Evolutionary conservation across 1,284 basidiomycete species (phyloP).

Genomic region (Fomitopsis schrenkii): DNA sequence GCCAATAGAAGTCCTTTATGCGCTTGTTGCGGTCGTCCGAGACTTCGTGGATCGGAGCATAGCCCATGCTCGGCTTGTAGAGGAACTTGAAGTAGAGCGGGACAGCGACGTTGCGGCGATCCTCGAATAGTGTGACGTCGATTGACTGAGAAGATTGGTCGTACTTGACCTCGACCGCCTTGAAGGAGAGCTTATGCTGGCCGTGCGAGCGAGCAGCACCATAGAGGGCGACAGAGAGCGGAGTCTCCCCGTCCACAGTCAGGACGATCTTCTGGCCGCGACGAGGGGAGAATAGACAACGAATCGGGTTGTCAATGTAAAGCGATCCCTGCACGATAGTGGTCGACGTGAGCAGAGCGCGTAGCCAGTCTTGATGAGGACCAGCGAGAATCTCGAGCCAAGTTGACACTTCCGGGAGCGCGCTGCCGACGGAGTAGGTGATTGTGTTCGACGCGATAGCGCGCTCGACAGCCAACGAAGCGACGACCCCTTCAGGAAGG

Average conservation of each 20-base stretch:
- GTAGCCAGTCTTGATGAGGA: conserved; percentile 78
- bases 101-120: conserved; percentile 72
- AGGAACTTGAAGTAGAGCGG: conserved; percentile 82
- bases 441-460: conserved; percentile 42
- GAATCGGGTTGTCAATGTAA: conserved; percentile 89
- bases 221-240: conserved; percentile 59
- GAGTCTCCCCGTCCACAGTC: conserved; percentile 39
- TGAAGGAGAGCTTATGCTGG: conserved; percentile 71
- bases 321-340: conserved; percentile 83
- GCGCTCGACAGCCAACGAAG: conserved; percentile 43
- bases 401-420: conserved; percentile 55
- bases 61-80: conserved; percentile 89
- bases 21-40: conserved; percentile 81
- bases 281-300: conserved; percentile 84
- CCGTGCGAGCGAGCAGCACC: conserved; percentile 84
- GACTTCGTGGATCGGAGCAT: conserved; percentile 92
- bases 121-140: conserved; percentile 80
- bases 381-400: conserved; percentile 92
- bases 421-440: conserved; percentile 53
- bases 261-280: conserved; percentile 75
- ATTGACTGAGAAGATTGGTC: conserved; percentile 55
- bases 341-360: conserved; percentile 78
- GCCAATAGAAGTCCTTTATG: conserved; percentile 98
- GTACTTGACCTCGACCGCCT: conserved; percentile 78
- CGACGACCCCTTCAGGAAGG: conserved; percentile 27